Evolutionary conservation across 2,329 filamentous ascomycete genomes (phyloP).

Genomic region (Colletotrichum acutatum): DNA sequence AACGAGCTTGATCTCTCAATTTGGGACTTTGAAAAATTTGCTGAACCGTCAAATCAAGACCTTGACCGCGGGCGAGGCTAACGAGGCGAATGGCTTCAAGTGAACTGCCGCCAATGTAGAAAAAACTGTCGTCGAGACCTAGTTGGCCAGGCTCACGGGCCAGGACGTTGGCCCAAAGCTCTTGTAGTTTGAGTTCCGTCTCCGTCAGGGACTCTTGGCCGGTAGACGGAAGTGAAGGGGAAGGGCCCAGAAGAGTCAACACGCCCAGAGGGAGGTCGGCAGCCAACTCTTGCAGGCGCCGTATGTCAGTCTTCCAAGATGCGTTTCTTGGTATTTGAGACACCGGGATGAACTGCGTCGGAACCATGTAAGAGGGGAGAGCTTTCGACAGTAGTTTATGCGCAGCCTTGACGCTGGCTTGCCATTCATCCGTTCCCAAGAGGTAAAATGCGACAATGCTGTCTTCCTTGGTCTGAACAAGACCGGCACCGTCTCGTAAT

Average conservation of each 20-base stretch:
- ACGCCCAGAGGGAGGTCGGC: not conserved
- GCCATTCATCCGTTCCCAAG: not conserved
- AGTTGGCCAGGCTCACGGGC: not conserved
- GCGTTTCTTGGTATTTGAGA: not conserved
- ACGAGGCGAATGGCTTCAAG: not conserved
- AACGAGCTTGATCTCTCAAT: not conserved
- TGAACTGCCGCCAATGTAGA: not conserved
- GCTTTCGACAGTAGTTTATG: not conserved
- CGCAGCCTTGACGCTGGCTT: not conserved
- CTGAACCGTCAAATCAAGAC: not conserved
- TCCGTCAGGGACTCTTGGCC: not conserved
- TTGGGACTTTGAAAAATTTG: not conserved
- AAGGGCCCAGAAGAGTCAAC: not conserved
- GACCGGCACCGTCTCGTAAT: not conserved
- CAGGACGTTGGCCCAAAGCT: not conserved
- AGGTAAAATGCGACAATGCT: not conserved
- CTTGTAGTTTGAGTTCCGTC: not conserved
- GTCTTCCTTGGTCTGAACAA: not conserved
- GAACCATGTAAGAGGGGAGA: conserved; percentile 13
- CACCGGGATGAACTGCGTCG: conserved; percentile 2
- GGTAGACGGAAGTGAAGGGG: no score
- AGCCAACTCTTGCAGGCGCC: not conserved
- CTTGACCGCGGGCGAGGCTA: not conserved
- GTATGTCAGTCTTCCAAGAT: not conserved
- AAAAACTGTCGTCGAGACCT: not conserved